Base-by-base conservation (phyloP, 192 early-diverging fungal genomes). In the Fimicolochytrium jonesii region DNA sequence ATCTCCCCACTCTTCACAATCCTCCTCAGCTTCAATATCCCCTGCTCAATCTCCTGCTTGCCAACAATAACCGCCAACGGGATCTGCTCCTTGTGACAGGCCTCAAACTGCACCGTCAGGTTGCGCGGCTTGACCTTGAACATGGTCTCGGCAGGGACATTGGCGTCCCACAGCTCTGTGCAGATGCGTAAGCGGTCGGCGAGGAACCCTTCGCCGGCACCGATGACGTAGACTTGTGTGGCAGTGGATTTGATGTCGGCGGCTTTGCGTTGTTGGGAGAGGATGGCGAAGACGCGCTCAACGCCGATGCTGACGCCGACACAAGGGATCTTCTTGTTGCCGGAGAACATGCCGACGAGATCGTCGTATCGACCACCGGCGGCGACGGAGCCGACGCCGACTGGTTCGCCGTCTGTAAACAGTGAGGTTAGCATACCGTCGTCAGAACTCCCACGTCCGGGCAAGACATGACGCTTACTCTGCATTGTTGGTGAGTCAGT, bases 351-450 rank as follows among this genome's bases (percentile, higher is more conserved):
- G 31, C 95, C 96, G 9, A 99, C 95, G 43, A 99, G 81, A 33
- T 93, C 83, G 63, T 99, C 96, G 82, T 99, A 99, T 33, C 96
- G 91, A 5, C 96, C 96, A 51, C 96, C 96, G 0, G 91, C 92
- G 17, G 96, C 92, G 67, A 99, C 89, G 5, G 95, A 98, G 15
- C 96, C 96, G 18, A 97, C 88, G 35, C 92, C 93, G 33, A 84
- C 86, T 33, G 67, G 82, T 68, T 94, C 92, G 53, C 92, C 90
- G 62, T 59, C 66, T 26, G 79, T 57, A n/a, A n/a, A n/a, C n/a
- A n/a, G n/a, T n/a, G n/a, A n/a, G n/a, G n/a, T n/a, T n/a, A n/a
- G n/a, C n/a, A n/a, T n/a, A n/a, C n/a, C 62, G 22, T 13, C 10
- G 28, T 18, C n/a, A 29, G 20, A 47, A 18, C n/a, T n/a, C n/a